Evolutionary conservation across 2,329 filamentous ascomycete species (phyloP).

Genomic region (Stemphylium lycopersici): DNA sequence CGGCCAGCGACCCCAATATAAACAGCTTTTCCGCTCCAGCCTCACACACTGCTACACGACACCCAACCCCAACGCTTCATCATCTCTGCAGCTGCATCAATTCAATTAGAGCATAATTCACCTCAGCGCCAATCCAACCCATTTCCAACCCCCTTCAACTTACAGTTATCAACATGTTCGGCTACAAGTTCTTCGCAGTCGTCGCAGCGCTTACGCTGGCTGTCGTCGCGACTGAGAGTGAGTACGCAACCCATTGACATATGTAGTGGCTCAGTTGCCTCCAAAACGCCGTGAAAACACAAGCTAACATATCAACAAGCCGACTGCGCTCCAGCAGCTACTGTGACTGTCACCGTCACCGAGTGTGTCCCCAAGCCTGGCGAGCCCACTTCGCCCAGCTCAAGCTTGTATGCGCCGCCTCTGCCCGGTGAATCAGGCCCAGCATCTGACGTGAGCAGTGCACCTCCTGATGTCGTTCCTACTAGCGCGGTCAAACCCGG

Average conservation of each 20-base stretch:
- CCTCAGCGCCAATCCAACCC: slow-evolving; percentile 26
- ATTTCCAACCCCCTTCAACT: slow-evolving; percentile 17
- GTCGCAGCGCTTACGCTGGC: slow-evolving; percentile 26
- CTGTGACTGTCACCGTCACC: slow-evolving; percentile 36
- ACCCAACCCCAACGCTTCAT: slow-evolving; percentile 14
- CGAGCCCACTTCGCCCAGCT: slow-evolving; percentile 10
- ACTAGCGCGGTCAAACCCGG: slow-evolving; percentile 6
- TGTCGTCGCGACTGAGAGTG: slow-evolving; percentile 27
- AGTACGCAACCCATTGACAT: slow-evolving; percentile 4
- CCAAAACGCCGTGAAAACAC: neutral
- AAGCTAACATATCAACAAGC: slow-evolving; percentile 21
- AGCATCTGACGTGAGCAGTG: slow-evolving; percentile 19
- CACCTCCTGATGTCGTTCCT: neutral
- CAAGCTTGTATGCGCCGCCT: slow-evolving; percentile 11
- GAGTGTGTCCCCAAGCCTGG: slow-evolving; percentile 25
- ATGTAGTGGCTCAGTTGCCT: neutral
- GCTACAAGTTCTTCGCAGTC: slow-evolving; percentile 32
- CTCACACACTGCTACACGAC: slow-evolving; percentile 15
- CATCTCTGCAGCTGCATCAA: slow-evolving; percentile 34
- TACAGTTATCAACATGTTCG: slow-evolving; percentile 33
- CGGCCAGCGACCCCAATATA: slow-evolving; percentile 14
- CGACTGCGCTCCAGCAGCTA: slow-evolving; percentile 24
- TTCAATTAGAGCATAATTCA: slow-evolving; percentile 25
- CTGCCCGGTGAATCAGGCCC: slow-evolving; percentile 23
- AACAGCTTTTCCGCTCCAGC: slow-evolving; percentile 14